Conservation (phyloP, 805 yeast species). For the Candida endomychidarum region DNA sequence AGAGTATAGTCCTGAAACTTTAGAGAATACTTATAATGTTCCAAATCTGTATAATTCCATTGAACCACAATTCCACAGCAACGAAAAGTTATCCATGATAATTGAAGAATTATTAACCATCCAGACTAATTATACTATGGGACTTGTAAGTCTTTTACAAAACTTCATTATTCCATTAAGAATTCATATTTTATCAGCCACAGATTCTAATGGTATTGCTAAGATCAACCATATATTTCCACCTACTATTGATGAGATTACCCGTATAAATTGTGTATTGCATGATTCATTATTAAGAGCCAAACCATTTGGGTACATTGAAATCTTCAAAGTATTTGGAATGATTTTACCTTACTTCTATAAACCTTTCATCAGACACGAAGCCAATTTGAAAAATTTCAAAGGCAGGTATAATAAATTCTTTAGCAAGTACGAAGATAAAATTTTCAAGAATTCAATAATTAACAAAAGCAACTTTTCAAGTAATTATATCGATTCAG, state of each 20-base stretch:
- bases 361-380: constrained; percentile 90
- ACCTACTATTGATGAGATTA: constrained; percentile 92
- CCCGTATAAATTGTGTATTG: constrained; percentile 83
- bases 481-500: constrained; percentile 32
- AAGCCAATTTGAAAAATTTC: constrained; percentile 81
- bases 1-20: constrained; percentile 89
- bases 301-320: constrained; percentile 65
- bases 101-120: constrained; percentile 65
- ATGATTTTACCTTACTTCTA: constrained; percentile 85
- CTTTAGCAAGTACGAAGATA: constrained; percentile 26
- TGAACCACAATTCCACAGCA: constrained; percentile 17
- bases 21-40: constrained; percentile 67
- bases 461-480: constrained; percentile 33
- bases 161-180: constrained; percentile 78
- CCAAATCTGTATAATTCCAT: constrained; percentile 39
- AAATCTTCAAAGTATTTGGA: constrained; percentile 77
- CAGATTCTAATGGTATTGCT: constrained; percentile 55
- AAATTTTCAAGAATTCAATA: constrained; percentile 26
- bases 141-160: constrained; percentile 72
- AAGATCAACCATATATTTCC: constrained; percentile 81
- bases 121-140: constrained; percentile 73
- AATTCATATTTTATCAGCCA: constrained; percentile 58
- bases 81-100: constrained; percentile 47
- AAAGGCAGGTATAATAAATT: constrained; percentile 49
- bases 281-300: constrained; percentile 74